phyloP scores from a whole-genome alignment of 768 basidiomycete genomes.

The Tephrocybe sp. region DNA sequence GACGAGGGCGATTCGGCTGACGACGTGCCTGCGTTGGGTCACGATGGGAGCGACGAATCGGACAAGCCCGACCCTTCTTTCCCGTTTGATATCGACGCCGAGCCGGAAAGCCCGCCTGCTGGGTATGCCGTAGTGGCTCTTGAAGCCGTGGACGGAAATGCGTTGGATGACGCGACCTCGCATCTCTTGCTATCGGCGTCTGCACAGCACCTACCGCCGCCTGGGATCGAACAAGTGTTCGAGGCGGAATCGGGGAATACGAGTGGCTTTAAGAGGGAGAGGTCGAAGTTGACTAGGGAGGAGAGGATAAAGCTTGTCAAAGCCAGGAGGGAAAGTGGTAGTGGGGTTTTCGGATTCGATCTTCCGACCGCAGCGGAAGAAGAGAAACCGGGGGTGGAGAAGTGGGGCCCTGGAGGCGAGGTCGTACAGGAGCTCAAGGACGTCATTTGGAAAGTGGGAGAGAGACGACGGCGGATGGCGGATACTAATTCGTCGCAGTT shows the following conservation, averaged over 20 bases:
- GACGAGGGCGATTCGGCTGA: constrained; percentile 39
- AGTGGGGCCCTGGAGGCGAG: constrained; percentile 73
- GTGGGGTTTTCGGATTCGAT: constrained; percentile 23
- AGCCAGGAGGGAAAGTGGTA: constrained; percentile 47
- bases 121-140: constrained; percentile 22
- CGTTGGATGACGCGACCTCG: constrained; percentile 50
- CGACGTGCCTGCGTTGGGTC: constrained; percentile 50
- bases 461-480: constrained; percentile 56
- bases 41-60: constrained; percentile 52
- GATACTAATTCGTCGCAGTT: constrained; percentile 4
- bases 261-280: constrained; percentile 46
- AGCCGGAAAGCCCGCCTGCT: constrained; percentile 9
- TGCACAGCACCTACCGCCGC: constrained; percentile 54
- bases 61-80: constrained; percentile 47
- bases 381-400: constrained; percentile 30
- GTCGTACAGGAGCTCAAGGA: constrained; percentile 84
- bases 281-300: constrained; percentile 66
- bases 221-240: constrained; percentile 80
- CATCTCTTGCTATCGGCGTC: constrained; percentile 54
- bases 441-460: constrained; percentile 84
- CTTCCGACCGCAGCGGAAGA: constrained; percentile 14
- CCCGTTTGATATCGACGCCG: constrained; percentile 29
- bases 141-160: constrained; percentile 24
- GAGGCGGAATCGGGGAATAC: constrained; percentile 57
- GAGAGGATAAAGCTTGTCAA: constrained; percentile 67